Conservation (phyloP, 495 filamentous ascomycete species). For the Aspergillus ostianus region DNA sequence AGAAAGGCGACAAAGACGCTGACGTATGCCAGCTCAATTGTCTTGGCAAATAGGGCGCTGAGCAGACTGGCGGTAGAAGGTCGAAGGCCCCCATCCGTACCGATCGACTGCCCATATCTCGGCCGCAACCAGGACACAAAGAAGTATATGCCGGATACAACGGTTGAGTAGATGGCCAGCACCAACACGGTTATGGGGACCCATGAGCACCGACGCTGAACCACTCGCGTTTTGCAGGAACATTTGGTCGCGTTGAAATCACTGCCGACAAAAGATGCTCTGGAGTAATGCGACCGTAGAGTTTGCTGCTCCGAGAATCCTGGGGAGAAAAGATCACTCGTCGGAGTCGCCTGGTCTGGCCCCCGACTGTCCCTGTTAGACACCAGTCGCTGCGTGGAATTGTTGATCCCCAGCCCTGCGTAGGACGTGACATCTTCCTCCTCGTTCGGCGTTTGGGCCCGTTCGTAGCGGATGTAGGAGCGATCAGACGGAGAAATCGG, state of each 20-base stretch:
- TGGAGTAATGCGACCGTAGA: not conserved
- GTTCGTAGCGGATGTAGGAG: not conserved
- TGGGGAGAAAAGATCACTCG: not conserved
- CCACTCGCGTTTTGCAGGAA: not conserved
- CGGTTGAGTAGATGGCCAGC: slow-evolving; percentile 65
- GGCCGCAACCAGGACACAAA: slow-evolving; percentile 56
- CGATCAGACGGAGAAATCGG: not conserved
- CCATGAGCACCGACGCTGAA: slow-evolving; percentile 50
- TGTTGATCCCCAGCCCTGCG: not conserved
- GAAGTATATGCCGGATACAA: slow-evolving; percentile 64
- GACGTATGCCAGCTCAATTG: slow-evolving; percentile 73
- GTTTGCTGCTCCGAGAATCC: not conserved
- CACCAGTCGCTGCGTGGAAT: not conserved
- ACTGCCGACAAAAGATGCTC: not conserved
- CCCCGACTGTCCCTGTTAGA: not conserved
- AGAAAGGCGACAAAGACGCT: slow-evolving; percentile 73
- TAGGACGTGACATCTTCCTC: not conserved
- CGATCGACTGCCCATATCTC: slow-evolving; percentile 55
- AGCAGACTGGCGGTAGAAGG: slow-evolving; percentile 60
- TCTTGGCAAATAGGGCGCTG: slow-evolving; percentile 65
- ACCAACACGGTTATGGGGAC: slow-evolving; percentile 55
- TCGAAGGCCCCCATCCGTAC: slow-evolving; percentile 42
- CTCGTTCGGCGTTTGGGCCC: not conserved
- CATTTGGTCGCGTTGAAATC: not conserved
- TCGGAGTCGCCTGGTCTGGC: not conserved